phyloP scores from a whole-genome alignment of 371 early-diverging fungal genomes.

The Haplosporangium sp. region DNA sequence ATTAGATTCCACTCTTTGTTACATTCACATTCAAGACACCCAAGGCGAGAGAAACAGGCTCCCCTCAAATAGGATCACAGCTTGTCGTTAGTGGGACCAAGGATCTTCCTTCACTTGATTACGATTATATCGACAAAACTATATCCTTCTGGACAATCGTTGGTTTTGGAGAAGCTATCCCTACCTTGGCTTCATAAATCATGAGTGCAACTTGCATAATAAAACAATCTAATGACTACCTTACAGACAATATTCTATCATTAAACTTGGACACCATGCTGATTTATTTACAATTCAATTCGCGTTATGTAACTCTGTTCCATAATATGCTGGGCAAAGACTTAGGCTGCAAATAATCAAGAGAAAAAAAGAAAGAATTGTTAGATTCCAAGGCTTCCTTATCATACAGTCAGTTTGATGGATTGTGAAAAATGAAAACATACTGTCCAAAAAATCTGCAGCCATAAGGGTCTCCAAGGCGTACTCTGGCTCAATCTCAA shows the following conservation, averaged over 20 bases:
- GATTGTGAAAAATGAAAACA: neutral
- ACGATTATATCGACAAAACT: constrained; percentile 44
- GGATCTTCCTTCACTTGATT: constrained; percentile 27
- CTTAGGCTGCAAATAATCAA: neutral
- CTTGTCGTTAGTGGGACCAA: constrained; percentile 43
- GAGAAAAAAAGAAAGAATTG: neutral
- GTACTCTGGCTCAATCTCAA: constrained; percentile 88
- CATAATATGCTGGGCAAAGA: neutral
- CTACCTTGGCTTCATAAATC: constrained; percentile 35
- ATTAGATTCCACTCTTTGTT: constrained; percentile 75
- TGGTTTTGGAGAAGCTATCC: constrained; percentile 66
- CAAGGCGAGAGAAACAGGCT: constrained; percentile 24
- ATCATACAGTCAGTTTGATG: neutral
- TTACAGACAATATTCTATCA: neutral
- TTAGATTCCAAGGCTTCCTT: neutral
- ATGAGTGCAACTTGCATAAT: no score
- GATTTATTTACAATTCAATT: constrained; percentile 2
- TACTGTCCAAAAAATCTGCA: constrained; percentile 93
- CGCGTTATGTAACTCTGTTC: neutral
- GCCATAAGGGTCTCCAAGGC: constrained; percentile 96
- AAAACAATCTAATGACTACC: neutral
- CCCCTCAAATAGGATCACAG: constrained; percentile 21
- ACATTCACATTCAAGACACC: constrained; percentile 67
- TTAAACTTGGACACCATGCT: neutral
- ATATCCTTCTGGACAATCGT: constrained; percentile 75